Evolutionary conservation across 106 monocot genomes (phyloP).

Genomic region (Amphibolis antarctica): DNA sequence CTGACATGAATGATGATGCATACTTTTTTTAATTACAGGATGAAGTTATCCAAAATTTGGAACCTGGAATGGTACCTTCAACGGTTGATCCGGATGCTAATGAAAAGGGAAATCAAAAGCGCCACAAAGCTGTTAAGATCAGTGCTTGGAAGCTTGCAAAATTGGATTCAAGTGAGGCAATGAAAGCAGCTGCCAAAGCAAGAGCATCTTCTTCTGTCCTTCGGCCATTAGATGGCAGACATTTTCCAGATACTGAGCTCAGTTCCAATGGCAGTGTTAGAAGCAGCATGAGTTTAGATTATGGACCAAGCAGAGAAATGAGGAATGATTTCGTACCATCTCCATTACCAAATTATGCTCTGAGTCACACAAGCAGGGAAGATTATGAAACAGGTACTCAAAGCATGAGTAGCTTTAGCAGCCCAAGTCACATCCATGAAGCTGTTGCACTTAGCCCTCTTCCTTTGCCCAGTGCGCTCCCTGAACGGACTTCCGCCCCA

Average conservation of each 20-base stretch:
- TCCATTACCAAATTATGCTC: slow-evolving; percentile 51
- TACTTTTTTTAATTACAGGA: slow-evolving; percentile 33
- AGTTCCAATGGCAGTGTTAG: slow-evolving; percentile 58
- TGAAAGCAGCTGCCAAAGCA: slow-evolving; percentile 76
- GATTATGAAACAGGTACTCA: slow-evolving; percentile 66
- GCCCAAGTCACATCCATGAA: slow-evolving; percentile 46
- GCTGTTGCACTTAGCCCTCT: slow-evolving; percentile 22
- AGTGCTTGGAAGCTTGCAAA: slow-evolving; percentile 97
- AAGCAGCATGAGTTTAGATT: slow-evolving; percentile 67
- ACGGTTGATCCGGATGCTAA: slow-evolving; percentile 82
- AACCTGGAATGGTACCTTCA: slow-evolving; percentile 84
- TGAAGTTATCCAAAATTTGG: slow-evolving; percentile 83
- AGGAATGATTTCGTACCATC: slow-evolving; percentile 29
- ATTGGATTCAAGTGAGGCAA: slow-evolving; percentile 62
- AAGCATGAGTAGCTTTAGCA: slow-evolving; percentile 70
- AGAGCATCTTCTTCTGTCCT: slow-evolving; percentile 94
- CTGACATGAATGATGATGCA: neutral
- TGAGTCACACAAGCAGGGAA: slow-evolving; percentile 64
- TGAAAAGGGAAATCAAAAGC: slow-evolving; percentile 34
- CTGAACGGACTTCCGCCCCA: slow-evolving; percentile 15
- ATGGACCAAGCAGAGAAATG: slow-evolving; percentile 26
- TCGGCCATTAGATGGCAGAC: slow-evolving; percentile 47
- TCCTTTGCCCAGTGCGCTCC: slow-evolving; percentile 8
- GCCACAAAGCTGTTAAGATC: slow-evolving; percentile 70
- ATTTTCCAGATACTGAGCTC: slow-evolving; percentile 18